Evolutionary conservation across 2,329 filamentous ascomycete species (phyloP), one percentile per base, ranked within the genome.

Genomic region (Plectosphaerella plurivora): DNA sequence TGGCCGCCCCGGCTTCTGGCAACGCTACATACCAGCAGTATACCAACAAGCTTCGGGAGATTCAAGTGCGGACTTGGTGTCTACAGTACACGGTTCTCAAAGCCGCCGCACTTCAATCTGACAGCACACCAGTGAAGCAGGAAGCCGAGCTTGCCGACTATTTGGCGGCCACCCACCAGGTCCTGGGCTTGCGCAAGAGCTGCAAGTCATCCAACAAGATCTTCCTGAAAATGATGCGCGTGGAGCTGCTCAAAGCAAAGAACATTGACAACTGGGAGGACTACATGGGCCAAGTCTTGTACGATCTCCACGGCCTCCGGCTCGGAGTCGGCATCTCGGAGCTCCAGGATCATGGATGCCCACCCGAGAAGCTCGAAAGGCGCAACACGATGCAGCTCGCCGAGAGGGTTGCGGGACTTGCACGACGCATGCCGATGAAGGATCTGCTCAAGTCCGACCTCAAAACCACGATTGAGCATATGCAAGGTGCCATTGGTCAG

Each of bases 391-490:
- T 92, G 62, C 84, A 88, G 57, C 79, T 97, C 47, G 83, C 96
- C 11, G 89, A 96, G 56, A 89, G 92, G 63, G 82, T 97, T 37
- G 87, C 95, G 63, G 76, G 83, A 36, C 84, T 97, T 53, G 90
- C 90, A 2, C 86, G 87, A 48, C 86, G 88, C 55, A 87, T 97
- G 76, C 86, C 89, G 20, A 88, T 96, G 73, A 96, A 93, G 62
- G 94, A 97, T 59, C 73, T 97, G 16, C 82, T 91, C 15, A 97
- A 96, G 67, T 94, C 91, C 15, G 91, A 97, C 52, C 76, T 99
- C 51, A 95, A 93, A 66, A 83, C 79, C 15, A 91, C 91, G 0
- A 94, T 99, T 53, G 94, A 99, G 54, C 91, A 92, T 60, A 90
- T 99, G 70, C 92, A 97, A 65, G 86, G 90, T 59, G 87, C 89